Base-by-base conservation (phyloP, 2,329 filamentous ascomycete genomes). In the Arachnomyces sp. region DNA sequence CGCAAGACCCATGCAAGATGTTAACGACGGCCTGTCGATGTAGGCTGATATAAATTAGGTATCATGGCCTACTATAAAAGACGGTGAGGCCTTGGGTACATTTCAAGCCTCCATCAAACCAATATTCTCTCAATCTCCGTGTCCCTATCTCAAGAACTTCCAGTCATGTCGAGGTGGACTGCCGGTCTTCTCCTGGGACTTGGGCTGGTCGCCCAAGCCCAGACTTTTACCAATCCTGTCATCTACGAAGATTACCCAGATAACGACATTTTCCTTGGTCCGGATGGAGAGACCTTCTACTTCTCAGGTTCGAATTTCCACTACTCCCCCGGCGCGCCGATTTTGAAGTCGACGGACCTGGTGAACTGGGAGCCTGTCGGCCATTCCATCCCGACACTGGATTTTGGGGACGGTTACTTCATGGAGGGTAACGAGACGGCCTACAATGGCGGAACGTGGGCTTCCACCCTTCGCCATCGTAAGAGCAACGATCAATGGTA, bases 401-500 rank as follows among this genome's bases (percentile, higher is more conserved):
- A 36, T 14, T 40, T 40, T 35, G 38, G 38, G 14, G 28, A 35
- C 2, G 28, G 8, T 3, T 40, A 34, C 17, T n/a, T 18, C 31
- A 14, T 40, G 38, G 17, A 11, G 12, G 61, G 59, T 36, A 16
- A 17, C n/a, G 14, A 11, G 7, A 15, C 14, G n/a, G 38, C 31
- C 9, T 40, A 40, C 12, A 20, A 11, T n/a, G 38, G 38, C 3
- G 38, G 38, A 9, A 28, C 18, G 14, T 40, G 31, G 38, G 38
- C 38, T 7, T 40, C 38, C n/a, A 40, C 38, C 4, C 35, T 40
- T 25, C 35, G 41, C n/a, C 42, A 43, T 29, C 38, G 29, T 15
- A 28, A 33, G 2, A 43, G 40, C 36, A 42, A 39, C 28, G 15
- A 32, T 1, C 36, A 13, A 7, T 42, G 40, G 38, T 40, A 40